Percentiles rank a stretch among this genome's conserved stretches.
Evolutionary conservation across 257 asterid species (phyloP).

Genomic region (Nyctanthes arbortristis): DNA sequence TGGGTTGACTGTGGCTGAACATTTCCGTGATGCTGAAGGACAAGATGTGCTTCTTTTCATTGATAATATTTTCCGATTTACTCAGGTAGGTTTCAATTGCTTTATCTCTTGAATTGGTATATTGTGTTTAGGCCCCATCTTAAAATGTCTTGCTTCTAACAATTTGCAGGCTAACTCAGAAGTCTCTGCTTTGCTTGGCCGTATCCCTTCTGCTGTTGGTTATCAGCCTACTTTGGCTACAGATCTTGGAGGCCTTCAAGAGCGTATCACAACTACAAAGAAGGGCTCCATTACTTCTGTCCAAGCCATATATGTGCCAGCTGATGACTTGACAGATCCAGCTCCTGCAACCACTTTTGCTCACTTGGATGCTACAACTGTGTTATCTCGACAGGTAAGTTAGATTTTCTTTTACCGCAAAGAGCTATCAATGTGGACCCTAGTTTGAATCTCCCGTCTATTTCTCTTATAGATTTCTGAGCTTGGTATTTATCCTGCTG

Average conservation of each 20-base stretch:
- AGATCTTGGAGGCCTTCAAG: conserved; percentile 99
- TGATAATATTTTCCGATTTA: conserved; percentile 95
- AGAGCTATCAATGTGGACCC: background rate
- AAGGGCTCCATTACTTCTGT: conserved; percentile 97
- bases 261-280: conserved; percentile 94
- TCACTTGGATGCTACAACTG: conserved; percentile 99
- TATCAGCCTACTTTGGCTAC: conserved; percentile 98
- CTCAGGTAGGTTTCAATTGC: conserved; percentile 55
- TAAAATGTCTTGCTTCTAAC: background rate
- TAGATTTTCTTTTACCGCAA: conserved; percentile 1
- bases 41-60: conserved; percentile 99
- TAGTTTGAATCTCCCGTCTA: conserved; percentile 14
- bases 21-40: conserved; percentile 97
- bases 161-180: conserved; percentile 86
- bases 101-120: background rate
- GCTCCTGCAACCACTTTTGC: conserved; percentile 99
- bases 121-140: background rate
- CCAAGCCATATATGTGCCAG: conserved; percentile 98
- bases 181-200: conserved; percentile 99
- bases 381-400: conserved; percentile 81
- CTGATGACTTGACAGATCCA: conserved; percentile 99
- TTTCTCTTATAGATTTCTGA: conserved; percentile 70
- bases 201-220: conserved; percentile 99
- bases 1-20: conserved; percentile 97
- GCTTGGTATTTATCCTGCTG: conserved; percentile 99